phyloP scores from a whole-genome alignment of 371 early-diverging fungal species.

The Syncephalastrum racemosum region DNA sequence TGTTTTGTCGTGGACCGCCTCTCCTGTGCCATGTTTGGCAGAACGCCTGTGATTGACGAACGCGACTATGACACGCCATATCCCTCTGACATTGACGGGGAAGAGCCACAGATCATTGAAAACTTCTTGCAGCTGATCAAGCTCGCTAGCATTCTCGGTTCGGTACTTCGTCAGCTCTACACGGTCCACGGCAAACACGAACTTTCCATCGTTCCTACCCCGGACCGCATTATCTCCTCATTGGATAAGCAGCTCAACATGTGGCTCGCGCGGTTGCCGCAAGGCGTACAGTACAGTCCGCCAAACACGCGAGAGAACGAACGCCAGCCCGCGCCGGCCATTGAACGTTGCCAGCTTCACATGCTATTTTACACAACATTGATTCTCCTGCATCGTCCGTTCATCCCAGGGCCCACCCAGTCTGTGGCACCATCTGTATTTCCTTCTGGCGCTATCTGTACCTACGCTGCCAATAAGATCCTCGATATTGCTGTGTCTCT shows the following conservation, averaged over 20 bases:
- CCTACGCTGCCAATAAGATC: constrained; percentile 58
- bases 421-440: constrained; percentile 32
- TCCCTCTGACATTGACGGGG: constrained; percentile 34
- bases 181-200: constrained; percentile 42
- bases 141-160: constrained; percentile 43
- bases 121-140: constrained; percentile 42
- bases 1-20: constrained; percentile 63
- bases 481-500: constrained; percentile 49
- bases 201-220: constrained; percentile 30
- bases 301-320: constrained; percentile 34
- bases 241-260: constrained; percentile 48
- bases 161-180: constrained; percentile 45
- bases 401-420: constrained; percentile 43
- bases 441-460: constrained; percentile 54
- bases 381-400: constrained; percentile 77
- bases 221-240: constrained; percentile 36
- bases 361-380: constrained; percentile 74
- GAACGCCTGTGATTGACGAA: constrained; percentile 50
- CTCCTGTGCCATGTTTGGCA: constrained; percentile 51
- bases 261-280: constrained; percentile 53
- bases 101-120: constrained; percentile 37
- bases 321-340: constrained; percentile 34
- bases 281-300: constrained; percentile 41
- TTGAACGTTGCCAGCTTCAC: constrained; percentile 55
- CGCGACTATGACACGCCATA: constrained; percentile 50